Percentiles rank a stretch among this genome's conserved stretches.
Evolutionary conservation across 1,139 yeast genomes (phyloP).

Genomic region (Hyphopichia wangnamkhiaoensis): DNA sequence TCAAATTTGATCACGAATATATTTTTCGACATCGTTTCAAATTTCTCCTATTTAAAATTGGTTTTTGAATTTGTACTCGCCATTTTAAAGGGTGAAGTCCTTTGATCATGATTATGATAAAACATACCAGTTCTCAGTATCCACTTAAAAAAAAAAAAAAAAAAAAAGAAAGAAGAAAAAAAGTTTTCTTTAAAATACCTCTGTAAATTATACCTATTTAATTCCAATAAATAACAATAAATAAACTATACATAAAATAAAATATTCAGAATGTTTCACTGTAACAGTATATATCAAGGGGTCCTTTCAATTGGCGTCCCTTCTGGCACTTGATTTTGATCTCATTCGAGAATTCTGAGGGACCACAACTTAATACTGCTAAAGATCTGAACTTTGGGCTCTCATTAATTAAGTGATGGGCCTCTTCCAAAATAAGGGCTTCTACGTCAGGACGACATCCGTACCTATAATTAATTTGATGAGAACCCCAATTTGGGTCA

Average conservation of each 20-base stretch:
- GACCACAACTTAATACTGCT: conserved; percentile 45
- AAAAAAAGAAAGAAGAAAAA: background rate
- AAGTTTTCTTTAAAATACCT: background rate
- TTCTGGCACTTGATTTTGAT: conserved; percentile 29
- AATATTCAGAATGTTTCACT: conserved; percentile 27
- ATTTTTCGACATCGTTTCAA: background rate
- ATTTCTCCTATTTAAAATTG: conserved; percentile 1
- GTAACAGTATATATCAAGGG: conserved; percentile 39
- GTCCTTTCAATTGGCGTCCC: conserved; percentile 23
- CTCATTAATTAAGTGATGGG: background rate
- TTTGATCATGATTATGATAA: too few species aligned
- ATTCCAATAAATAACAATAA: background rate
- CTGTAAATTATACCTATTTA: conserved; percentile 1
- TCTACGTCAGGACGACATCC: background rate
- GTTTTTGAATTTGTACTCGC: conserved; percentile 1
- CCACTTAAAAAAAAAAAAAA: background rate
- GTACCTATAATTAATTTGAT: background rate
- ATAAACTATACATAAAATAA: conserved; percentile 2
- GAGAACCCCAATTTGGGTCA: background rate
- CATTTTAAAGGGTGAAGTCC: conserved; percentile 1
- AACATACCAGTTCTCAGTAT: too few species aligned
- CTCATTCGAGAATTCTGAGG: conserved; percentile 24
- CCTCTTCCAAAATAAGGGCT: background rate
- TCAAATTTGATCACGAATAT: conserved; percentile 8
- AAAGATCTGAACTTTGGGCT: conserved; percentile 18